Evolutionary conservation across 2,329 filamentous ascomycete genomes (phyloP), one percentile per base, ranked within the genome.

Genomic region (Neonectria hederae): DNA sequence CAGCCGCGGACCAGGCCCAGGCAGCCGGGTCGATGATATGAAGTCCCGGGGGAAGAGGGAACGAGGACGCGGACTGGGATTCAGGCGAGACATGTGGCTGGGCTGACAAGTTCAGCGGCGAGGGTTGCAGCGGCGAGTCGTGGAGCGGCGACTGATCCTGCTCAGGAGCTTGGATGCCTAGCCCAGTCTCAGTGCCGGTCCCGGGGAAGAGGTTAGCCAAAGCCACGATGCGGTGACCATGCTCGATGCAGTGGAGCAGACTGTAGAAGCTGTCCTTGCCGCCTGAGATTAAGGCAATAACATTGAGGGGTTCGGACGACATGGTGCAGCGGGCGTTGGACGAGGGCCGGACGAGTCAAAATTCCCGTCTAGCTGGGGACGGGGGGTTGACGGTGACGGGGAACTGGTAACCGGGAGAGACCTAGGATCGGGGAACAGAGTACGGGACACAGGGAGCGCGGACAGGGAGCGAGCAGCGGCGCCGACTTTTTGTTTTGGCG

Each of bases 191-290:
- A 52, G 48, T 54, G 57, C 63, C 62, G 55, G 68, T 45, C 38
- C 63, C 68, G 53, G 72, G 95, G 76, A 94, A 87, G 59, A 99
- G 83, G 79, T 99, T 99, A 54, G 93, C 96, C 52, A 99, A 83
- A 8, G 96, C 96, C 54, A 97, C 87, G 51, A 99, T 83, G 67
- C 86, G 86, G 79, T 98, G 95, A 24, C 93, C 94, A 77, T 97
- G 92, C 63, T 89, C 88, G 69, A 93, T 84, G 79, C 94, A 97
- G 82, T 99, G 96, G 63, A 97, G 86, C 69, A 97, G 86, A 21
- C 93, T 95, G 82, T 92, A 98, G 78, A 99, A 91, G 69, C 95
- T 97, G 82, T 99, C 96, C 81, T 99, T 99, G 69, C 96, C 96
- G 65, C 96, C 96, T 21, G 96, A 99, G 69, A 99, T 90, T 66